A percentile compares a stretch with the other conserved stretches of the same genome.
These are phyloP conservation scores for Monilinia vaccinii-corymbosi DNA, from an alignment of 2,329 filamentous ascomycete genomes.

Conservation along the genomic window DNA sequence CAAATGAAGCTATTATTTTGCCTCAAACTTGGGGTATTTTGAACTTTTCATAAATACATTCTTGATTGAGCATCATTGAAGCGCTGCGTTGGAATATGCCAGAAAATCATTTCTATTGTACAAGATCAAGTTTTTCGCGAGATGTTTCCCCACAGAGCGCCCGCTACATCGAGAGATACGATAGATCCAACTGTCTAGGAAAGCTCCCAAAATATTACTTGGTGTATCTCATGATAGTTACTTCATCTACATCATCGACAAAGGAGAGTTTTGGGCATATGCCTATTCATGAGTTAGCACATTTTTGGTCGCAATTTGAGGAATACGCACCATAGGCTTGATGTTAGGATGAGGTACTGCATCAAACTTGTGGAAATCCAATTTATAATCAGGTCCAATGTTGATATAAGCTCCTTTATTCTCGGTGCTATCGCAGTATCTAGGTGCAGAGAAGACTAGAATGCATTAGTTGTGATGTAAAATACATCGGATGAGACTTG, in stretches of 20 bases:
- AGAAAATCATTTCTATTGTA: constrained; percentile 2
- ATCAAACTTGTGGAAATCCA: constrained; percentile 88
- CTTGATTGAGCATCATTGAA: neutral
- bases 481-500: neutral
- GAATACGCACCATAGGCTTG: constrained; percentile 66
- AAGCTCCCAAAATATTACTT: neutral
- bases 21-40: neutral
- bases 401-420: constrained; percentile 99
- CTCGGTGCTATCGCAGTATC: constrained; percentile 95
- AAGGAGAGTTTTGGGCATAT: constrained; percentile 76
- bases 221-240: neutral
- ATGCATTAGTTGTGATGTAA: neutral
- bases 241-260: constrained; percentile 38
- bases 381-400: constrained; percentile 82
- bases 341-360: constrained; percentile 94
- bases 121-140: neutral
- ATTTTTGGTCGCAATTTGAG: neutral
- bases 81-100: neutral
- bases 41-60: neutral
- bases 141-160: neutral
- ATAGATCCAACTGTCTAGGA: constrained; percentile 3
- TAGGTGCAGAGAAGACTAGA: constrained; percentile 88
- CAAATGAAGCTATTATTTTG: neutral
- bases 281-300: constrained; percentile 37
- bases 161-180: constrained; percentile 1